Evolutionary conservation across 2,329 filamentous ascomycete species (phyloP), one percentile per base, ranked within the genome.

Genomic region (Fusarium transvaalense): DNA sequence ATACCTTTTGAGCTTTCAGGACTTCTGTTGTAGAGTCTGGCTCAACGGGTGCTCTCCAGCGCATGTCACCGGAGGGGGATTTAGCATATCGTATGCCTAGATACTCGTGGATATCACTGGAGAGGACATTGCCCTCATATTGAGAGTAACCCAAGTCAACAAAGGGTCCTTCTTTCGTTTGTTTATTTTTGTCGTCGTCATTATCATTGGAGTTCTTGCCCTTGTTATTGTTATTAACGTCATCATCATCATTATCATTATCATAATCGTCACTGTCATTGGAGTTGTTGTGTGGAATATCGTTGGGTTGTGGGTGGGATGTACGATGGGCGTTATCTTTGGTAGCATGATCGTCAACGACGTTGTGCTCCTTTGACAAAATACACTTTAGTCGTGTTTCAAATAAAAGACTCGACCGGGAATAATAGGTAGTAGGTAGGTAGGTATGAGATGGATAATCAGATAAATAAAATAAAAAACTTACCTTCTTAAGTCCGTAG

Each of bases 31-130:
- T 72, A 5, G 61, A 75, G 4, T 74, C 75, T 5, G 85, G 85
- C 34, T 81, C 77, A 17, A 79, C 75, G 1, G 86, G 86, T 19
- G 84, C 82, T 27, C 82, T 77, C 78, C 84, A 88, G 54, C 86
- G 80, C 34, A 86, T 76, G 38, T 85, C 77, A 3, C 81, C 83
- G 1, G 83, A 57, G 7, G 86, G 85, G n/a, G 85, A 78, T 15
- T 81, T 78, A 13, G 86, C 86, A 72, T 83, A 88, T 42, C 85
- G 83, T 74, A 84, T 76, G 14, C 83, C 83, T 5, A 83, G 76
- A 70, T 81, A 86, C 69, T 83, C 77, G 50, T 78, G 79, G 31
- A 86, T 77, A n/a, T 78, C 79, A 29, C 74, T 78, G 25, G 72
- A 65, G 6, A 82, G 75, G 4, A 74, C 68, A 5, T 74, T 72